A percentile compares a stretch with the other conserved stretches of the same genome.
Conservation (phyloP, 2,329 filamentous ascomycete species). For the Sclerotinia trifoliorum region DNA sequence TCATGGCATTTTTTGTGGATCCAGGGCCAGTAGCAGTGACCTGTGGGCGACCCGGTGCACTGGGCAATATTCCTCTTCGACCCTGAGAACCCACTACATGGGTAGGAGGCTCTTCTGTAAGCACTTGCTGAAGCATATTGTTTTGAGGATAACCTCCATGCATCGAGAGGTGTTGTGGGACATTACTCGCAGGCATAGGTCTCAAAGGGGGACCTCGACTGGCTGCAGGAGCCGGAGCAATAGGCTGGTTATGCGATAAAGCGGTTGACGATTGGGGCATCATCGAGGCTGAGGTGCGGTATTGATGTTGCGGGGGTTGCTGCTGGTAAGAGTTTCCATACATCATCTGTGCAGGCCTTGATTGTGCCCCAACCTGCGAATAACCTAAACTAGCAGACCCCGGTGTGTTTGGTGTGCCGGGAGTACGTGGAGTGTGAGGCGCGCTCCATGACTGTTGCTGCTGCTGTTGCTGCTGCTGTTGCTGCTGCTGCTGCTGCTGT, state of each 20-base stretch:
- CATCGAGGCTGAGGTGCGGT: constrained; percentile 58
- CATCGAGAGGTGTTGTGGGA: constrained; percentile 46
- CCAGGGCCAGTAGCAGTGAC: constrained; percentile 69
- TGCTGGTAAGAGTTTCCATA: constrained; percentile 33
- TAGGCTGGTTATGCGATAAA: constrained; percentile 70
- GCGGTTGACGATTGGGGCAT: constrained; percentile 66
- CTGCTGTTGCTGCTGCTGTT: constrained; percentile 38
- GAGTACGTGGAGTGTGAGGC: constrained; percentile 58
- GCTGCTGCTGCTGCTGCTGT: constrained; percentile 31
- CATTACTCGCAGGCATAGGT: constrained; percentile 65
- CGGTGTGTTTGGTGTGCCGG: constrained; percentile 62
- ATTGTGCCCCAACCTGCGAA: constrained; percentile 50
- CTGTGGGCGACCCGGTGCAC: constrained; percentile 80
- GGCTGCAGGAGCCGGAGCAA: constrained; percentile 66
- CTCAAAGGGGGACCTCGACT: constrained; percentile 56
- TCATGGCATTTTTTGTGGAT: constrained; percentile 73
- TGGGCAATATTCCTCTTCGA: constrained; percentile 85
- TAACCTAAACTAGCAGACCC: constrained; percentile 56
- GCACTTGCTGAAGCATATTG: constrained; percentile 55
- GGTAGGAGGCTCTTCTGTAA: constrained; percentile 67
- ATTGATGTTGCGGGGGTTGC: constrained; percentile 40
- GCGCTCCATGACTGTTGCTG: constrained; percentile 49
- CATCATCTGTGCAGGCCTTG: constrained; percentile 36
- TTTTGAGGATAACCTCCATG: constrained; percentile 59
- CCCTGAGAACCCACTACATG: constrained; percentile 96